Evolutionary conservation across 23 red algal genomes (phyloP).

Genomic region (Gracilariopsis chorda): DNA sequence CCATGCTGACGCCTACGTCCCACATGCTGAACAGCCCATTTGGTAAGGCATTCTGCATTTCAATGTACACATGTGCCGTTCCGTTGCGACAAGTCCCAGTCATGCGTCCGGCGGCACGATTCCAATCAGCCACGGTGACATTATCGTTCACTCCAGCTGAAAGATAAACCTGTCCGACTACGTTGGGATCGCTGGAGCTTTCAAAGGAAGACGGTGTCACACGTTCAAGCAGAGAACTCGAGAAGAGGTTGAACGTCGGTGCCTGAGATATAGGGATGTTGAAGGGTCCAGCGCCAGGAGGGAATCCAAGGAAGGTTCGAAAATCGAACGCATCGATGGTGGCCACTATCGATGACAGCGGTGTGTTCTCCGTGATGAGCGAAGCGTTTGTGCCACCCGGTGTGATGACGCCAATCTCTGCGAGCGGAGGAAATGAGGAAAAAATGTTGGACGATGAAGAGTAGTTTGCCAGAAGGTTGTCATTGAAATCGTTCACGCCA

Average conservation of each 20-base stretch:
- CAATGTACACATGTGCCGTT: background rate
- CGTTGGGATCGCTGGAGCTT: background rate
- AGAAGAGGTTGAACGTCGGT: background rate
- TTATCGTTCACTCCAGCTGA: background rate
- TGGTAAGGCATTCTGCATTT: background rate
- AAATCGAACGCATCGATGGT: constrained; percentile 8
- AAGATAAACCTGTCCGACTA: background rate
- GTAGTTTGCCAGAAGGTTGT: background rate
- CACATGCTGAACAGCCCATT: constrained; percentile 12
- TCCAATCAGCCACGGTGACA: constrained; percentile 7
- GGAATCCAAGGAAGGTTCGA: background rate
- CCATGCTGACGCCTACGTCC: background rate
- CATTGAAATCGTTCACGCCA: constrained; percentile 6
- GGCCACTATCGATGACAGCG: background rate
- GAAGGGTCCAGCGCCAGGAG: constrained; percentile 9
- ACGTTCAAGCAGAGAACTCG: background rate
- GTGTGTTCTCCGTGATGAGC: background rate
- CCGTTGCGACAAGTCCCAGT: background rate
- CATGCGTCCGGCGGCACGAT: background rate
- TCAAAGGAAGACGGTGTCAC: background rate
- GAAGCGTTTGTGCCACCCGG: constrained; percentile 6
- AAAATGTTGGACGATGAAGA: background rate
- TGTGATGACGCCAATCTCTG: constrained; percentile 5
- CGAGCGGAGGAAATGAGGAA: background rate
- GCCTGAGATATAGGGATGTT: constrained; percentile 3